Percentiles rank a stretch among this genome's conserved stretches.
phyloP scores from a whole-genome alignment of 345 rosid species.

The Ceriops tagal region DNA sequence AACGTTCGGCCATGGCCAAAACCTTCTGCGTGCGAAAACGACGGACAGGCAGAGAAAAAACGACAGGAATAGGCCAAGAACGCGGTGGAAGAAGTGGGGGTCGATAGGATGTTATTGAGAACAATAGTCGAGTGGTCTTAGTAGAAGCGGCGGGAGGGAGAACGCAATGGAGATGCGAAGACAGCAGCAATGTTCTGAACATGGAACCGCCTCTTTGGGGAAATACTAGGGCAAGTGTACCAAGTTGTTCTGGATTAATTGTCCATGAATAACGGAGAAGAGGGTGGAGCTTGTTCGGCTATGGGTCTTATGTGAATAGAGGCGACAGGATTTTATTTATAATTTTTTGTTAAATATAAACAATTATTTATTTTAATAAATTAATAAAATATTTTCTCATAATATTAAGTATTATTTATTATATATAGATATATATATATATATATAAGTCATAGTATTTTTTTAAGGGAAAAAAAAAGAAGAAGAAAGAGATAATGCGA shows the following conservation, averaged over 20 bases:
- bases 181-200: constrained; percentile 5
- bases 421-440: too few species aligned
- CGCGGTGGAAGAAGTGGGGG: not conserved
- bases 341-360: too few species aligned
- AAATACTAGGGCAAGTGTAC: not conserved
- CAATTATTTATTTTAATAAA: too few species aligned
- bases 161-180: not conserved
- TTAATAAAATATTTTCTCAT: too few species aligned
- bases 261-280: not conserved
- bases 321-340: too few species aligned
- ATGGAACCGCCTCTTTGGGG: not conserved
- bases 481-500: too few species aligned
- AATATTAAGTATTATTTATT: too few species aligned
- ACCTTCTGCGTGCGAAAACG: constrained; percentile 12
- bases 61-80: not conserved
- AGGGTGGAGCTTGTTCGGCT: too few species aligned
- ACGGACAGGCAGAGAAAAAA: not conserved
- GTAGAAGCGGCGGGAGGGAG: not conserved
- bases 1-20: constrained; percentile 21
- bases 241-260: not conserved
- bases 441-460: not conserved
- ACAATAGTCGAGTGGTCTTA: too few species aligned
- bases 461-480: too few species aligned
- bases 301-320: not conserved
- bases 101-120: not conserved